phyloP scores from a whole-genome alignment of 2,329 filamentous ascomycete species.

The Fusarium odoratissimum region DNA sequence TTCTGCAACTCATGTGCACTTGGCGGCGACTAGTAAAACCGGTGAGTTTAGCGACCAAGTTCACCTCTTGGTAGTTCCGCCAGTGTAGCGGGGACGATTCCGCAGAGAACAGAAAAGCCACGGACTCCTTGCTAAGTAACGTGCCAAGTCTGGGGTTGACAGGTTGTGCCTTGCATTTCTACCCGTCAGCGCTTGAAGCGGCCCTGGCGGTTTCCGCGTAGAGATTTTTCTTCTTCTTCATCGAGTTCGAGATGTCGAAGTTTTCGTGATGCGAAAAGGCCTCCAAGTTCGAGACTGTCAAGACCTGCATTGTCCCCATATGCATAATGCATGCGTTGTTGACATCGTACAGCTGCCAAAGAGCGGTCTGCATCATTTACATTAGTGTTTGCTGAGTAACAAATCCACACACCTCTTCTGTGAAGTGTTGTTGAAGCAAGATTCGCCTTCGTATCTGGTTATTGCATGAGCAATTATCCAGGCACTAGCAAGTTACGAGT shows the following conservation, averaged over 20 bases:
- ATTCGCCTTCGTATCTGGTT: constrained; percentile 7
- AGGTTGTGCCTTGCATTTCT: constrained; percentile 22
- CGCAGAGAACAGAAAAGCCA: neutral
- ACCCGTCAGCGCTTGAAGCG: constrained; percentile 33
- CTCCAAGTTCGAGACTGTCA: constrained; percentile 33
- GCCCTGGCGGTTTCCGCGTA: constrained; percentile 11
- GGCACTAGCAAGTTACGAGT: constrained; percentile 5
- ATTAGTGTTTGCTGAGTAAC: constrained; percentile 27
- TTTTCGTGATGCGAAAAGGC: constrained; percentile 13
- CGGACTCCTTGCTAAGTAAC: constrained; percentile 9
- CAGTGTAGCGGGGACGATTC: constrained; percentile 5
- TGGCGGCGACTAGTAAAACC: constrained; percentile 13
- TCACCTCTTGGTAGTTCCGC: neutral
- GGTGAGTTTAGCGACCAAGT: constrained; percentile 1
- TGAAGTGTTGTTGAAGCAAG: constrained; percentile 1
- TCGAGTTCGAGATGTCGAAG: constrained; percentile 17
- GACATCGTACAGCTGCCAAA: constrained; percentile 44
- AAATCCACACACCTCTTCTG: constrained; percentile 22
- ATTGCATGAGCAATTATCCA: constrained; percentile 24
- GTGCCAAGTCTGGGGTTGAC: constrained; percentile 31
- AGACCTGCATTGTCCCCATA: constrained; percentile 19
- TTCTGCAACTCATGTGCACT: constrained; percentile 10
- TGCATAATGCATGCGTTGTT: constrained; percentile 38
- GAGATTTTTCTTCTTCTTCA: neutral
- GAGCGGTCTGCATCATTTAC: constrained; percentile 44